Conservation (phyloP, 2,329 filamentous ascomycete genomes). For the Colletotrichum gloeosporioides region DNA sequence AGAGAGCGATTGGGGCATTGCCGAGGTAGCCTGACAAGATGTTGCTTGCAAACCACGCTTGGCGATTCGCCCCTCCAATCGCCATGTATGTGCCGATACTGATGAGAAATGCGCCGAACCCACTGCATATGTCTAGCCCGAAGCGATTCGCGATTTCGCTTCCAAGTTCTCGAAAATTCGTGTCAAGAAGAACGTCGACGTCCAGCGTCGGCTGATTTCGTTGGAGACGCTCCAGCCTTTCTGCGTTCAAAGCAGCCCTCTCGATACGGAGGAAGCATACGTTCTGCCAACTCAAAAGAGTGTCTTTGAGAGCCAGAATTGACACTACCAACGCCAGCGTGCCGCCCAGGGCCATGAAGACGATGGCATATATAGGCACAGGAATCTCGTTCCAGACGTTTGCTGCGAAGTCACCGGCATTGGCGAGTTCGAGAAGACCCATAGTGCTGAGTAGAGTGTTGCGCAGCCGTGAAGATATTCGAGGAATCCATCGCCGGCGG, state of each 20-base stretch:
- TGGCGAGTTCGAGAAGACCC: slow-evolving; percentile 60
- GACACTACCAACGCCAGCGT: slow-evolving; percentile 49
- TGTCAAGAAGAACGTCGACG: slow-evolving; percentile 43
- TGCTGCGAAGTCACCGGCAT: slow-evolving; percentile 61
- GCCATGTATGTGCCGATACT: slow-evolving; percentile 58
- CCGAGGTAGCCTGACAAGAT: slow-evolving; percentile 61
- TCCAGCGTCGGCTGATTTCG: slow-evolving; percentile 21
- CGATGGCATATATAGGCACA: slow-evolving; percentile 51
- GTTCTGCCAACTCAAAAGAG: slow-evolving; percentile 48
- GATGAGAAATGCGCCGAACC: slow-evolving; percentile 53
- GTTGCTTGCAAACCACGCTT: slow-evolving; percentile 53
- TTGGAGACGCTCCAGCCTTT: slow-evolving; percentile 7
- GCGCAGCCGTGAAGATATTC: not conserved
- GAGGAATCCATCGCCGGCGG: not conserved
- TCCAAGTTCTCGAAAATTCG: slow-evolving; percentile 54
- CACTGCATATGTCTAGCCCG: slow-evolving; percentile 56
- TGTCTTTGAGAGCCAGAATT: slow-evolving; percentile 51
- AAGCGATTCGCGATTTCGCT: slow-evolving; percentile 56
- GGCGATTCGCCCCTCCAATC: slow-evolving; percentile 50
- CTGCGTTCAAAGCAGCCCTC: slow-evolving; percentile 33
- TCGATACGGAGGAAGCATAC: slow-evolving; percentile 49
- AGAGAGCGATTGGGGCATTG: slow-evolving; percentile 54
- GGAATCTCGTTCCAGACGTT: slow-evolving; percentile 62
- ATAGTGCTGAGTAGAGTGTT: slow-evolving; percentile 25
- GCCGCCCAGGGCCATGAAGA: slow-evolving; percentile 59